These are phyloP conservation scores for Ophiostoma sp. DNA, from an alignment of 2,329 filamentous ascomycete species.

Conservation along the genomic window DNA sequence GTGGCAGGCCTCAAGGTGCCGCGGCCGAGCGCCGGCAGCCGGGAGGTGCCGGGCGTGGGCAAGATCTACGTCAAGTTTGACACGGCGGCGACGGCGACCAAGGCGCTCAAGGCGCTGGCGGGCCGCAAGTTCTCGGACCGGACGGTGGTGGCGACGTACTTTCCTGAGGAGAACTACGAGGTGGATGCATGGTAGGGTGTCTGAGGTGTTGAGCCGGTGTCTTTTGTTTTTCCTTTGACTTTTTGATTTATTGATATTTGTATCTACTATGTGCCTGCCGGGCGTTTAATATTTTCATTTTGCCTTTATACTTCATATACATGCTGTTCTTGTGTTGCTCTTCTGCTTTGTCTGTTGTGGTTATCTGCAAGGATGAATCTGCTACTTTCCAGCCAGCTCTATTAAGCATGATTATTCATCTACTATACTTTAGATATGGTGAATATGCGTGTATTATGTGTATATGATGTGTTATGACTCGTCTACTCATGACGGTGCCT, in stretches of 20 bases:
- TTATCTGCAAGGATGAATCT: neutral
- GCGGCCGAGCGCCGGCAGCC: slow-evolving; percentile 73
- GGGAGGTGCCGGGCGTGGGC: slow-evolving; percentile 82
- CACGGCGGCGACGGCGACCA: slow-evolving; percentile 67
- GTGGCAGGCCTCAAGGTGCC: slow-evolving; percentile 90
- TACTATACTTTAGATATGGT: neutral
- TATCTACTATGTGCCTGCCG: neutral
- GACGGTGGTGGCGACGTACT: slow-evolving; percentile 94
- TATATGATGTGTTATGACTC: neutral
- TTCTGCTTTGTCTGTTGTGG: neutral
- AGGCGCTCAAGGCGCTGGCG: slow-evolving; percentile 82
- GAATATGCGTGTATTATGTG: neutral
- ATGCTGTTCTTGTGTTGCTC: neutral
- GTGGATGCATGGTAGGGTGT: slow-evolving; percentile 70
- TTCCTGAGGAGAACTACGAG: slow-evolving; percentile 97
- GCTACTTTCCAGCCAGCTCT: too few relatives aligned
- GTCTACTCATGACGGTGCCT: neutral
- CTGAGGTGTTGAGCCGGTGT: neutral
- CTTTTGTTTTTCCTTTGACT: too few relatives aligned
- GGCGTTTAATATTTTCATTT: slow-evolving; percentile 2
- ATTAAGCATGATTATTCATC: too few relatives aligned
- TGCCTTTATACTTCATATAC: neutral
- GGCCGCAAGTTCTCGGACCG: slow-evolving; percentile 94
- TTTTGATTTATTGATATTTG: neutral
- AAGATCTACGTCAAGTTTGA: slow-evolving; percentile 98